Percentiles rank a stretch among this genome's conserved stretches.
phyloP scores from a whole-genome alignment of 139 green algal genomes.

The Coelastrella sp. region DNA sequence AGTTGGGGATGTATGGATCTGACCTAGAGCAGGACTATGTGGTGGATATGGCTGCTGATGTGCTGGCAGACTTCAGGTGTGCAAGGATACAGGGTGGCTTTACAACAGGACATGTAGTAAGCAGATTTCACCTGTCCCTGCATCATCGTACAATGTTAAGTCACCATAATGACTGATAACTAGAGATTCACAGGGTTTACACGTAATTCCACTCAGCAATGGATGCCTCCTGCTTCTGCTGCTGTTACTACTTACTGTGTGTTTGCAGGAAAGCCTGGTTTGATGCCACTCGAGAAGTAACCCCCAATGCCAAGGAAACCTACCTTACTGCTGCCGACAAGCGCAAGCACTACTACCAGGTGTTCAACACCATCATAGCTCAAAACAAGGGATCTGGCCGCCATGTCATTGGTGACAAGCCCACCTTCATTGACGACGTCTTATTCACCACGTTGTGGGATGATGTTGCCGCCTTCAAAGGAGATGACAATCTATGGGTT shows the following conservation, averaged over 20 bases:
- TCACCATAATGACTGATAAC: background rate
- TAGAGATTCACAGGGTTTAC: background rate
- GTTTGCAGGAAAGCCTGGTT: too few species aligned
- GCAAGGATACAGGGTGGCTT: background rate
- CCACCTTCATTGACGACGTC: background rate
- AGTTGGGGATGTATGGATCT: background rate
- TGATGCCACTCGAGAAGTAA: background rate
- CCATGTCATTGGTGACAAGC: background rate
- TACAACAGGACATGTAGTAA: background rate
- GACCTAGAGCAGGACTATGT: background rate
- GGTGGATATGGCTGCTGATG: background rate
- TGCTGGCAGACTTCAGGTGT: background rate
- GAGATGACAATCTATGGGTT: too few species aligned
- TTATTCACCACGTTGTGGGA: slow-evolving; percentile 6
- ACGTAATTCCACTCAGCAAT: background rate
- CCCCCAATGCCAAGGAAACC: background rate
- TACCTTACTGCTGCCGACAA: background rate
- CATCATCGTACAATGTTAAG: background rate
- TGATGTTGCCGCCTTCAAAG: too few species aligned
- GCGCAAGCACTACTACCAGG: background rate
- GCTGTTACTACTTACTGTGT: background rate
- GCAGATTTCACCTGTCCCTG: background rate
- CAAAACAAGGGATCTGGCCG: background rate
- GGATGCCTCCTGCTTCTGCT: background rate
- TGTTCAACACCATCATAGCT: background rate